Evolutionary conservation across 345 rosid species (phyloP), one percentile per base, ranked within the genome.

Genomic region (Salix purpurea): DNA sequence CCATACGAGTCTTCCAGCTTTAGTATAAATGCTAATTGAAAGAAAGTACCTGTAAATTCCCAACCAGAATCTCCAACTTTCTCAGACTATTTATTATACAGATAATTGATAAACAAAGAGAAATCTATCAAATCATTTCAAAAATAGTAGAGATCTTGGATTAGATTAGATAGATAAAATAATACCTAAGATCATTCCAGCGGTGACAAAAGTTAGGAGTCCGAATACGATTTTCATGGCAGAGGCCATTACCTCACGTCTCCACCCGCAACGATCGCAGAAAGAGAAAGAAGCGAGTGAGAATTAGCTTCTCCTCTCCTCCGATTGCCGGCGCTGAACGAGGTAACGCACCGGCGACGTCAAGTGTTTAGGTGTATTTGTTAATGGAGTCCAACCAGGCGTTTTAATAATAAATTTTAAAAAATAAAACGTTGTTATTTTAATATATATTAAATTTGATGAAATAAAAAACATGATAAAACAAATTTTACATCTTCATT

Each of bases 131-230:
- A 62, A 23, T 5, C 14, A 2, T 36, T 46, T 54, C n/a, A 21
- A n/a, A 14, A 21, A 14, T 19, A 30, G 1, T 9, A 16, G 58
- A 0, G 21, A 1, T 1, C 7, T 72, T 65, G 50, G 69, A 65
- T 46, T 23, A 39, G 54, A 40, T 40, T 23, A 23, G 26, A 42
- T 30, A 67, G 74, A 30, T 70, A 73, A 67, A 42, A 42, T 11
- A 42, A 32, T 83, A 94, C 98, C 98, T 81, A 91, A 85, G 77
- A 94, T 90, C 97, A 94, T 94, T 69, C 98, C 98, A 66, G 88
- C 70, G 16, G 97, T 91, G 87, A 94, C 97, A 82, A 94, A 88
- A 52, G 97, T 90, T 46, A 94, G 80, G 68, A 94, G 90, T 46
- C 95, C 97, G 72, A 92, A 81, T 40, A 92, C 88, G 75, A 92